Evolutionary conservation across 164 flowering plant species (phyloP).

Genomic region (Tetracentron sinense): DNA sequence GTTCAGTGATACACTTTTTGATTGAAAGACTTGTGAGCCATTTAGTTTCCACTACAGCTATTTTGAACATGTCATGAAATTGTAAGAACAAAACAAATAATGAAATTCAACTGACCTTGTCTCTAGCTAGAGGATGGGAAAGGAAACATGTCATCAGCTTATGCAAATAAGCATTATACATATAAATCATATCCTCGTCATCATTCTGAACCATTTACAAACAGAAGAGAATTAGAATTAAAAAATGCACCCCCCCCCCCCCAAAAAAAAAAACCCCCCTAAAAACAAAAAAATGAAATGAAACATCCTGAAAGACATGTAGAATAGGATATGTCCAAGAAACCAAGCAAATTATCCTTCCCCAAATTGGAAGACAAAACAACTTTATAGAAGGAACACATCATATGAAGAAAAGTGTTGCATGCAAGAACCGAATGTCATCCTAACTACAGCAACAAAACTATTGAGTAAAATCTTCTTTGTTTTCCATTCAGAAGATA

Average conservation of each 20-base stretch:
- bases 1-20: too few species aligned
- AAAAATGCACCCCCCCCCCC: too few species aligned
- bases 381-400: too few species aligned
- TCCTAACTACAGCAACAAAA: too few species aligned
- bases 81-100: neutral
- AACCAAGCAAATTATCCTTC: too few species aligned
- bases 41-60: neutral
- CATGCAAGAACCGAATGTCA: too few species aligned
- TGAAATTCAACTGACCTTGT: constrained; percentile 61
- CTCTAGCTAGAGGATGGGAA: constrained; percentile 83
- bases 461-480: too few species aligned
- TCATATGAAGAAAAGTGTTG: too few species aligned
- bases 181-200: constrained; percentile 92
- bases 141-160: constrained; percentile 83
- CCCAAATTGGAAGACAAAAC: too few species aligned
- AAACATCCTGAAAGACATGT: neutral
- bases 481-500: too few species aligned
- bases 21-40: neutral
- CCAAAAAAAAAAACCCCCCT: neutral
- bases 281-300: neutral
- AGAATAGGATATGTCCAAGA: too few species aligned
- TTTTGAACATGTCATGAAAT: neutral
- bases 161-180: constrained; percentile 92
- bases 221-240: constrained; percentile 6
- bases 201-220: constrained; percentile 61